Conservation (phyloP, 192 early-diverging fungal genomes). For the Gonapodya sp. region DNA sequence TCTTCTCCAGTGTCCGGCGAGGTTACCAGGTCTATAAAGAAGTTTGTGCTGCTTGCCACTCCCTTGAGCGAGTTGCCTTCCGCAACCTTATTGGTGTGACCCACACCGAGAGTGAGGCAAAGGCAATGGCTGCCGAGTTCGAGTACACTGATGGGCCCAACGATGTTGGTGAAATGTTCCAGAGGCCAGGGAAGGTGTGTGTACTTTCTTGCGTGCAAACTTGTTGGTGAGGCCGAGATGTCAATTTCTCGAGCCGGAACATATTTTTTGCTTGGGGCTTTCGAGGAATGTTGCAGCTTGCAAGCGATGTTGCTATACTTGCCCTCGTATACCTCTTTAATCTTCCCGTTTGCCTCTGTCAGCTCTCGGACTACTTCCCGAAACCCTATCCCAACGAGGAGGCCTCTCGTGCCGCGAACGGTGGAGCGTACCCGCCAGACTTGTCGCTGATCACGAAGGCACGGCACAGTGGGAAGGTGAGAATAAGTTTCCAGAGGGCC, state of each 20-base stretch:
- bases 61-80: conserved; percentile 85
- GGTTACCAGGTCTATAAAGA: conserved; percentile 99
- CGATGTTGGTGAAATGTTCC: conserved; percentile 85
- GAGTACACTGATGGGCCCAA: conserved; percentile 89
- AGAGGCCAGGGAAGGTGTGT: conserved; percentile 74
- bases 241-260: too few species aligned
- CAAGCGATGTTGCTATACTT: too few species aligned
- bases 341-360: conserved; percentile 7
- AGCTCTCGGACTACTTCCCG: conserved; percentile 82
- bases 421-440: conserved; percentile 91
- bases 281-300: too few species aligned
- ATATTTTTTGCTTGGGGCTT: background rate
- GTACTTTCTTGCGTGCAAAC: too few species aligned
- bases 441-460: conserved; percentile 89
- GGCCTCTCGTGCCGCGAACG: conserved; percentile 90
- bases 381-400: conserved; percentile 92
- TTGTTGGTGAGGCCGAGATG: too few species aligned
- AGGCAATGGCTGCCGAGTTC: conserved; percentile 85
- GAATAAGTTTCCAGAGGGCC: conserved; percentile 5
- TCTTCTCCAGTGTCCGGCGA: conserved; percentile 70
- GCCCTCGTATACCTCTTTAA: background rate
- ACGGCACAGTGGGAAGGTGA: conserved; percentile 81
- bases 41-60: conserved; percentile 95
- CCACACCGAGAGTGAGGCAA: conserved; percentile 85
- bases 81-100: conserved; percentile 92